Percentiles rank a stretch among this genome's conserved stretches.
Evolutionary conservation across 139 green algal species (phyloP).

Genomic region (Marvania coccoides): DNA sequence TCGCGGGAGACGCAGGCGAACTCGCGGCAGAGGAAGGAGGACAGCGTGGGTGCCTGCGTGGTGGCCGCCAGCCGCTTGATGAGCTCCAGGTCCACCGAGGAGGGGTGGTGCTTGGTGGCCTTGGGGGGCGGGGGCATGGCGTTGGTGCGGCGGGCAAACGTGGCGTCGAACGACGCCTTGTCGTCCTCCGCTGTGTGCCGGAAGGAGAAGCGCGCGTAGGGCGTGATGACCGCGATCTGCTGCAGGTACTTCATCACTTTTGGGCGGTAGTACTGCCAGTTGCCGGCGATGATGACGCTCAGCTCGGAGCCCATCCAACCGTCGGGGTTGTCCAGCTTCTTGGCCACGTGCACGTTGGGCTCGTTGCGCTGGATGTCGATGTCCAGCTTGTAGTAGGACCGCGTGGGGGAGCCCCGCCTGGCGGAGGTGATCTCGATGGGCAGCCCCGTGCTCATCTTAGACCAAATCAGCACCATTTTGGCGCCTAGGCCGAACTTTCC

Average conservation of each 20-base stretch:
- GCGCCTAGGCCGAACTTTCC: slow-evolving; percentile 96
- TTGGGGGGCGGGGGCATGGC: slow-evolving; percentile 73
- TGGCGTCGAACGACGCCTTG: slow-evolving; percentile 54
- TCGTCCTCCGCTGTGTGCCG: slow-evolving; percentile 45
- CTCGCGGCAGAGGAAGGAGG: slow-evolving; percentile 71
- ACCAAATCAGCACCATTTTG: slow-evolving; percentile 99
- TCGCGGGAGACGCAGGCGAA: slow-evolving; percentile 74
- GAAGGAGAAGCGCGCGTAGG: slow-evolving; percentile 85
- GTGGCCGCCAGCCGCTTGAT: slow-evolving; percentile 71
- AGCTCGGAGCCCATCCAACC: slow-evolving; percentile 80
- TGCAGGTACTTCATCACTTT: slow-evolving; percentile 85
- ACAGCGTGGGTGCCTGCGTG: slow-evolving; percentile 50
- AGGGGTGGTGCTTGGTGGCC: slow-evolving; percentile 76
- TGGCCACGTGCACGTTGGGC: slow-evolving; percentile 77
- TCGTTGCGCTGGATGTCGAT: slow-evolving; percentile 95
- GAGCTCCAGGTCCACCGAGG: slow-evolving; percentile 86
- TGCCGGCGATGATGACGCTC: slow-evolving; percentile 83
- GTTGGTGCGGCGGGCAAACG: slow-evolving; percentile 82
- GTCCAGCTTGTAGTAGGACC: slow-evolving; percentile 83
- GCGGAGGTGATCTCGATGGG: slow-evolving; percentile 80
- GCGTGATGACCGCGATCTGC: slow-evolving; percentile 96
- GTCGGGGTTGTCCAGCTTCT: slow-evolving; percentile 58
- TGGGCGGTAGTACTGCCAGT: slow-evolving; percentile 75
- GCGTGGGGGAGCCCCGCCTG: slow-evolving; percentile 29
- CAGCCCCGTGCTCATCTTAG: slow-evolving; percentile 87